Conservation (phyloP, 2,329 filamentous ascomycete genomes). For the Monosporascus sp. region DNA sequence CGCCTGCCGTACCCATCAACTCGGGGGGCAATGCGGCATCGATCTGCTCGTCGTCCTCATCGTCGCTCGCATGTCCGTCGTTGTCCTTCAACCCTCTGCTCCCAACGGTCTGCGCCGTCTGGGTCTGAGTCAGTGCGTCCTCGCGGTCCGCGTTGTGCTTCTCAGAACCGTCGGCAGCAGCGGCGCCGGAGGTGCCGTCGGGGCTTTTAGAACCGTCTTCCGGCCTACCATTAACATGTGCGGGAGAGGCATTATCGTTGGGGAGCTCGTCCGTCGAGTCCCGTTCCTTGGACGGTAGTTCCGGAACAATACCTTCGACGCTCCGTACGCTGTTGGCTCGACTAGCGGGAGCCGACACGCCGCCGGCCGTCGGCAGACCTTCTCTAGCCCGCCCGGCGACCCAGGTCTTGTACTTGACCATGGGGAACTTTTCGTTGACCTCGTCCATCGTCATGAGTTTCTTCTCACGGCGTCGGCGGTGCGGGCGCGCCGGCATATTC, state of each 20-base stretch:
- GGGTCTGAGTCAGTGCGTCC: conserved; percentile 12
- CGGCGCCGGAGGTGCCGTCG: conserved; percentile 20
- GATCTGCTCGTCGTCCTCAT: conserved; percentile 75
- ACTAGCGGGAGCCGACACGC: conserved; percentile 70
- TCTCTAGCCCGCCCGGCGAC: conserved; percentile 75
- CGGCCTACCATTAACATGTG: conserved; percentile 20
- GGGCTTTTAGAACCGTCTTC: conserved; percentile 13
- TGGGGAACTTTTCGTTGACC: conserved; percentile 93
- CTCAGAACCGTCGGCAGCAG: conserved; percentile 9
- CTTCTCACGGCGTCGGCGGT: conserved; percentile 87
- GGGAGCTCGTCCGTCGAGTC: conserved; percentile 37
- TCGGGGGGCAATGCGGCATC: conserved; percentile 77
- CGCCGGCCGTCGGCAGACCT: conserved; percentile 77
- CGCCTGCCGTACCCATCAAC: conserved; percentile 73
- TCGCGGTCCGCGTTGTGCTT: conserved; percentile 5
- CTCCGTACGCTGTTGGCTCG: conserved; percentile 69
- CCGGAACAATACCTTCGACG: conserved; percentile 50
- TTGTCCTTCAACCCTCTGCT: conserved; percentile 20
- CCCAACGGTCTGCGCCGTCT: conserved; percentile 14
- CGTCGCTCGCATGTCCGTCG: conserved; percentile 32
- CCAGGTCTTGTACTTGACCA: conserved; percentile 96
- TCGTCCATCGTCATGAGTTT: conserved; percentile 99
- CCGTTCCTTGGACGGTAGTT: conserved; percentile 39
- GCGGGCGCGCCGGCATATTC: conserved; percentile 71
- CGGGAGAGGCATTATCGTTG: conserved; percentile 23